Base-by-base conservation (phyloP, 805 yeast genomes). In the Metschnikowia borealis region DNA sequence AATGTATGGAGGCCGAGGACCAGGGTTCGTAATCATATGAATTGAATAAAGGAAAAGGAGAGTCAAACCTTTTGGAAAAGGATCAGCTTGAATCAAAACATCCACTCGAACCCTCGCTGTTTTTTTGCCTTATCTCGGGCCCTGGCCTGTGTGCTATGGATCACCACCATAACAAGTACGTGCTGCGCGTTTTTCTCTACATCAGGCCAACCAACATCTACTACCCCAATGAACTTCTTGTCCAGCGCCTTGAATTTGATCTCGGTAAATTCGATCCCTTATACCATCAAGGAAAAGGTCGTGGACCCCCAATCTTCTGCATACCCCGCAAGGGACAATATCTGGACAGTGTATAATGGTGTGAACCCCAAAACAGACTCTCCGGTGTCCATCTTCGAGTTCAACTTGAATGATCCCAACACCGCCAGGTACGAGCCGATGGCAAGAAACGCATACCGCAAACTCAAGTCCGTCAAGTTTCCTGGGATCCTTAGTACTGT, bases 291-390 rank as follows among this genome's bases (percentile, higher is more conserved):
- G 34, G 79, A 78, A 17, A 69, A 74, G 58, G 55, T 70, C 18
- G 64, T 73, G 13, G 67, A 65, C 40, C 65, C 72, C 13, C 38
- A 48, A 7, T 15, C 51, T n/a, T 35, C 53, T 3, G 34, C 49
- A 2, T 55, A 47, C 18, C 60, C 63, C 2, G 65, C 59, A 26
- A 52, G 65, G 6, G 64, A 66, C 15, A 65, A 80, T 2, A 70
- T 86, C 1, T 89, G 94, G 92, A 73, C 73, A 3, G 54, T 87
- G 1, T 82, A 81, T 58, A 71, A 82, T 39, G 96, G 87, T 6
- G 66, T 77, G 3, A 70, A 75, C 46, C 74, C 77, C 31, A 74
- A 81, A 68, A 80, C 76, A 26, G 82, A 78, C 51, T 48, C 78
- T 2, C 65, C 71, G 7, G 84, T 85, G 33, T 75, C 92, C 0